Conservation (phyloP, 2,329 filamentous ascomycete species). For the Epichloe aotearoae region DNA sequence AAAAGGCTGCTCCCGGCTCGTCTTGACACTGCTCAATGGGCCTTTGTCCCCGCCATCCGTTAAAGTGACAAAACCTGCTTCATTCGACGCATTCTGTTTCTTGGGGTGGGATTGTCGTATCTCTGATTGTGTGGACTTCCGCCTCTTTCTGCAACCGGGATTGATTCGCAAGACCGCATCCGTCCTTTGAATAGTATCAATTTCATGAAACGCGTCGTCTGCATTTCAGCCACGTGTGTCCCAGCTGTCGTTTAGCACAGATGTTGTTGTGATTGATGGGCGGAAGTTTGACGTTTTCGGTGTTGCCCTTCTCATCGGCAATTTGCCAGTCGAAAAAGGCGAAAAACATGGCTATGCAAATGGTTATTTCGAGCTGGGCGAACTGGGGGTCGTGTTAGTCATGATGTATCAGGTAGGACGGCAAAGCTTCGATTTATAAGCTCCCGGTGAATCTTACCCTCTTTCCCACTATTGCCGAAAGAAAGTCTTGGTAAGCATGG, state of each 20-base stretch:
- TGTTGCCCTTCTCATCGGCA: conserved; percentile 24
- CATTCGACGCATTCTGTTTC: too few species aligned
- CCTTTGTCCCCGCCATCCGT: too few species aligned
- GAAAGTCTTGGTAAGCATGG: not conserved
- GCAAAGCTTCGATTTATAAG: too few species aligned
- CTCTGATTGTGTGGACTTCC: too few species aligned
- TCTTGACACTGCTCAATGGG: too few species aligned
- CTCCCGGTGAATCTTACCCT: not conserved
- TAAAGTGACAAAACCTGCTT: too few species aligned
- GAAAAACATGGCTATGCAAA: conserved; percentile 35
- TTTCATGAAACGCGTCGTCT: not conserved
- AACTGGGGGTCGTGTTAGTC: conserved; percentile 19
- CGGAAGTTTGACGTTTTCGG: conserved; percentile 6
- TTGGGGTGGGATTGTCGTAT: too few species aligned
- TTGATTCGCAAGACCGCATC: too few species aligned
- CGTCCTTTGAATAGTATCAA: too few species aligned
- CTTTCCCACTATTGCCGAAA: conserved; percentile 3
- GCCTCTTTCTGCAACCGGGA: too few species aligned
- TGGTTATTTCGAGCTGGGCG: conserved; percentile 38
- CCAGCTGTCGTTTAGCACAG: conserved; percentile 8
- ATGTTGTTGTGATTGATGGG: conserved; percentile 6
- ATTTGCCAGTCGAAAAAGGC: conserved; percentile 34
- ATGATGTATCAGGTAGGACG: not conserved
- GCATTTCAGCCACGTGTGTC: conserved; percentile 6
- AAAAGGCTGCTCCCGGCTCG: too few species aligned